phyloP scores from a whole-genome alignment of 768 basidiomycete genomes.

The Pleurotus ostreatus region DNA sequence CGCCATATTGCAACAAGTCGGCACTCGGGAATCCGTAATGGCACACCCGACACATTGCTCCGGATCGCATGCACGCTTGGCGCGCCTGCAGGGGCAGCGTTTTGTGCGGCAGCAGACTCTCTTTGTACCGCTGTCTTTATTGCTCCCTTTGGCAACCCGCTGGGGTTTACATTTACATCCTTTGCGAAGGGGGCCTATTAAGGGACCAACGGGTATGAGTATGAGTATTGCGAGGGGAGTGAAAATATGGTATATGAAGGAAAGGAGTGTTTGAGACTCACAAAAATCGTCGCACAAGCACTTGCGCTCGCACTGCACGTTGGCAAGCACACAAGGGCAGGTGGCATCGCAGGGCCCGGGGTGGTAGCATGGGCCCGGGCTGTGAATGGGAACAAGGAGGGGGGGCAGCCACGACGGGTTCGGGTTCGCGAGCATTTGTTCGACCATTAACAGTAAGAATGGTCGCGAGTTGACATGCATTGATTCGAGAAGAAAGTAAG shows the following conservation, averaged over 20 bases:
- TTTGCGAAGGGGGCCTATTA: constrained; percentile 54
- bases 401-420: not conserved
- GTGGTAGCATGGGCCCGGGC: no score
- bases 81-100: not conserved
- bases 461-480: no score
- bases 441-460: no score
- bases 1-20: no score
- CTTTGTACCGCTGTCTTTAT: constrained; percentile 14
- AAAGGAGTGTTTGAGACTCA: no score
- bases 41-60: constrained; percentile 39
- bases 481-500: constrained; percentile 1
- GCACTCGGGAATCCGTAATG: not conserved
- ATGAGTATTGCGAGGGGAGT: not conserved
- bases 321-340: no score
- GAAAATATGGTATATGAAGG: not conserved
- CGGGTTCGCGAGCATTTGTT: not conserved
- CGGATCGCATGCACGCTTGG: constrained; percentile 39
- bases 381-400: no score
- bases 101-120: constrained; percentile 44
- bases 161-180: no score
- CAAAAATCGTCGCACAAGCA: no score
- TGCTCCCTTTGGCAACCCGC: no score
- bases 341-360: no score
- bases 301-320: no score
- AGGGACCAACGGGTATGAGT: constrained; percentile 36